Base-by-base conservation (phyloP, 2,329 filamentous ascomycete genomes). In the Nemania bipapillata region DNA sequence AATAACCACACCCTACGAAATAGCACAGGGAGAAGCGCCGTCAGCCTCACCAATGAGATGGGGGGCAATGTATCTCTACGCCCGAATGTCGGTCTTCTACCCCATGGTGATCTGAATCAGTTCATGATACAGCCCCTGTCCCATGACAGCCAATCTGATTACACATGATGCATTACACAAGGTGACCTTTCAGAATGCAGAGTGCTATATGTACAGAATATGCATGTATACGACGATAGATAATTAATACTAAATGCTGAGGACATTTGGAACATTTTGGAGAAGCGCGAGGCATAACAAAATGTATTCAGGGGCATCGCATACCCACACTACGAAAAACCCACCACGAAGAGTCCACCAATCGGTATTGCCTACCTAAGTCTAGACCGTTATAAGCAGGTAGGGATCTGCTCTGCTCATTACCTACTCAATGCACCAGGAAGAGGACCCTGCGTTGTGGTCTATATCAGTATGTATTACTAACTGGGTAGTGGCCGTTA, bases 371-470 rank as follows among this genome's bases (percentile, higher is more conserved):
- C 47, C 47, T 50, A 50, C 24, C 47, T 28, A 28, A 50, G 47
- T 17, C 47, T 50, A 50, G 40, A 45, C 40, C 40, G 40, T 7
- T 45, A 45, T 45, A 20, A 45, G 40, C 40, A 45, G 40, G 40
- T 45, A 45, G 3, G 40, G 12, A 45, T 17, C 40, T 45, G 40
- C 40, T 45, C 20, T 45, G 40, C 40, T 45, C 40, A 45, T 45
- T 45, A 45, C 40, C 17, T 26, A 28, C 47, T 22, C 22, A 24
- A 50, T 28, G 47, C 47, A 4, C 47, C 20, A 50, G 22, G 59
- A 55, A 32, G 30, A 52, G 49, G 61, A 56, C 61, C 52, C 62
- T 65, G 52, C 62, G 60, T 55, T 54, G 17, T 45, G 37, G 40
- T 45, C 40, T 45, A 45, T 20, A n/a, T 45, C 40, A 6, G 17